Base-by-base conservation (phyloP, 2,329 filamentous ascomycete species). In the Pyrenophora tritici-repentis region DNA sequence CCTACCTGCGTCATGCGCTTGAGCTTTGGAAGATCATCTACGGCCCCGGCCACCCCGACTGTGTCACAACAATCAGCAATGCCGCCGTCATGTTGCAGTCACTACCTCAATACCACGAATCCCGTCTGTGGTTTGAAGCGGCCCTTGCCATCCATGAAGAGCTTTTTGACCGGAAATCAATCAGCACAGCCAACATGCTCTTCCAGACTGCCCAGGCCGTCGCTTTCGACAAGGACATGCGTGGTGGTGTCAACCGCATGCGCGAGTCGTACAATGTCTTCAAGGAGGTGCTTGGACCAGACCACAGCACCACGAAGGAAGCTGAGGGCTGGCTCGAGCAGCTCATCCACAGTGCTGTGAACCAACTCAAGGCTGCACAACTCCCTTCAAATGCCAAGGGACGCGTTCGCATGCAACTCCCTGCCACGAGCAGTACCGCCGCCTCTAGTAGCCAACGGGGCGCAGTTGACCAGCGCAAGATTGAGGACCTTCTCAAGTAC, bases 31-130 rank as follows among this genome's bases (percentile, higher is more conserved):
- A 96, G 80, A 84, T 97, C 65, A 93, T 97, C 66, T 99, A 97
- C 71, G 94, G 94, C 26, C 80, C 88, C 24, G 89, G 91, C 66
- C 94, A 99, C 76, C 94, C 94, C 3, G 94, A 99, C 76, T 96
- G 91, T 7, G 97, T 99, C 76, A 99, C 95, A 7, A 97, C 94
- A 13, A 88, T 97, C 76, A 99, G 97, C 83, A 99, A 99, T 69
- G 93, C 91, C 16, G 94, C 94, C 6, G 94, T 99, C 53, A 99
- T 99, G 94, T 85, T 99, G 51, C 94, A 99, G 76, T 87, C 91
- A 48, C 83, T 97, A 65, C 96, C 97, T 81, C 87, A 89, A 55
- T 99, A 96, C 78, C 88, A 93, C 65, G 91, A 96, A 76, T 97
- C 93, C 38, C 88, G 94, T 43, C 82, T 93, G 56, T 99, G 94